Base-by-base conservation (phyloP, 352 stramenopile genomes). In the Pythium plurisporium region DNA sequence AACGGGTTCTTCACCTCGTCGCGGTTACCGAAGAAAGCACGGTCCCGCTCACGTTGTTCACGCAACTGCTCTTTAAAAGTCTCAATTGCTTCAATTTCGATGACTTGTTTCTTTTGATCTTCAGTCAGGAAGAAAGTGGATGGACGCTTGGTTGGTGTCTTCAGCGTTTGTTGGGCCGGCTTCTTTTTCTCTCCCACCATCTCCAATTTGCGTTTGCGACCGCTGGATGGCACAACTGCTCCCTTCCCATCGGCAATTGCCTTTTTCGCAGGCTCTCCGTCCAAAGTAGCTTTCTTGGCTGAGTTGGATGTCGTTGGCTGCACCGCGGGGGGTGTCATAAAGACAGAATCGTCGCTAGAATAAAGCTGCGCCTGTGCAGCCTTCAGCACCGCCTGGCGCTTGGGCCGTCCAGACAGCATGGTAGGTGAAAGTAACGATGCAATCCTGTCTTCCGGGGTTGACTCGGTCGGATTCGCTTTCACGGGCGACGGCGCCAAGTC, bases 71-170 rank as follows among this genome's bases (percentile, higher is more conserved):
- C 79, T 12, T 79, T 79, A 33, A 91, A 78, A 6, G 67, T 60
- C 7, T 70, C 74, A 30, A 89, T 62, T 3, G 82, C 74, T 30
- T 91, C 77, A 51, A 89, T 84, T 54, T 87, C 79, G 37, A 88
- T 76, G 0, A 87, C 49, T 34, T 89, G 73, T 38, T 87, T 87
- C 58, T 77, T 81, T 51, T 86, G 69, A 40, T 78, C 57, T 25
- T 87, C 73, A 7, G 59, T 84, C 41, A 91, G 52, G 57, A 91
- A 91, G 49, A 91, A 67, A 27, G 15, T 54, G 22, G 26, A 1
- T 36, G 10, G 8, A 5, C 20, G 19, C 14, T 54, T 61, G 5
- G 17, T 36, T 17, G 26, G 45, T 15, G 73, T 10, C n/a, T 37
- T 52, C 31, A 62, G 53, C 31, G 14, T 25, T 22, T 46, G 19